Base-by-base conservation (phyloP, 2,329 filamentous ascomycete species). In the Fusarium sp. region DNA sequence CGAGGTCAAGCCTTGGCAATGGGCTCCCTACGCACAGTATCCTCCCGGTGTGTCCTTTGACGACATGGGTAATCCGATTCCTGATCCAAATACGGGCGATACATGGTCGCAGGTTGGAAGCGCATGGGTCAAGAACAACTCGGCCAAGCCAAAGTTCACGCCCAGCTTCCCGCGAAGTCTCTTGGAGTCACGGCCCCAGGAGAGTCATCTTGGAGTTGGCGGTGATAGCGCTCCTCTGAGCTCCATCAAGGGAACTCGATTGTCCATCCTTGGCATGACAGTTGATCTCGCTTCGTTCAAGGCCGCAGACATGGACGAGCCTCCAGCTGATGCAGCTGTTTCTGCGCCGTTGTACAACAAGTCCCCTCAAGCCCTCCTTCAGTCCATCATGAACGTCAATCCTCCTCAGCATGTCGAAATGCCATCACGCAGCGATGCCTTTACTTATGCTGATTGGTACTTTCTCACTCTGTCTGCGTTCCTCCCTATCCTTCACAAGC, bases 251-350 rank as follows among this genome's bases (percentile, higher is more conserved):
- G 94, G 93, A 56, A 95, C 93, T 0, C 90, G 90, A 10, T 85
- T 97, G n/a, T 92, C 93, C 1, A 90, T 97, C 63, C 90, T 97
- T 47, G 94, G 94, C 37, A 93, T 93, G 75, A 92, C 93, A 54
- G 93, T 97, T 77, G 93, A 97, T 81, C 89, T 96, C 47, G 91
- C 92, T 14, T 90, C 92, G 52, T 95, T 94, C 78, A 88, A 92
- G 56, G 90, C 89, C 1, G 86, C 87, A 2, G 93, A 94, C 69
- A 86, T 90, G 80, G 90, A 93, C 76, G 91, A 93, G 84, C 80
- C 80, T 14, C 75, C 76, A 7, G 61, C 72, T 9, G 87, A 81
- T 22, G 81, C 81, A 20, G 81, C 82, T 25, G 80, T 78, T 33
- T 82, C 82, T 5, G 81, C 83, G 33, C 86, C 86, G 3, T 79